These are phyloP conservation scores for Colletotrichum tropicale DNA, from an alignment of 2,329 filamentous ascomycete genomes.

Conservation along the genomic window DNA sequence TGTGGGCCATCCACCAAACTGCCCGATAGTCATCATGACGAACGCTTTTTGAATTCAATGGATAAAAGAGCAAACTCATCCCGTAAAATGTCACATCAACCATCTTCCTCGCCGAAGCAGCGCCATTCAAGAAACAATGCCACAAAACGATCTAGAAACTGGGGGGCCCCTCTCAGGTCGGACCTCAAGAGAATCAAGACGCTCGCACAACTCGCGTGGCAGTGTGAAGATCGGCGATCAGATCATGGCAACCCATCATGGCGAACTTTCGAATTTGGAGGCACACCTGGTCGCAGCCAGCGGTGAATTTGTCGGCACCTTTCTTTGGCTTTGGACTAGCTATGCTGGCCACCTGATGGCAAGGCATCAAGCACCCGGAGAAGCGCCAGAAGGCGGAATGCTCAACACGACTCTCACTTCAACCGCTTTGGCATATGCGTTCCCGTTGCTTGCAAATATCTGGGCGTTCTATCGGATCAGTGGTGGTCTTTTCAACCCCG, in stretches of 20 bases:
- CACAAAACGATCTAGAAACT: background rate
- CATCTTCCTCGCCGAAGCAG: background rate
- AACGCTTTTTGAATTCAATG: background rate
- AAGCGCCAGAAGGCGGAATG: conserved; percentile 38
- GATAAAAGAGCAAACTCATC: background rate
- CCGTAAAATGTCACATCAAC: background rate
- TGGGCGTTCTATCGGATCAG: conserved; percentile 62
- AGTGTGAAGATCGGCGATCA: background rate
- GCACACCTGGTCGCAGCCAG: conserved; percentile 40
- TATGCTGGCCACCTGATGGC: conserved; percentile 43
- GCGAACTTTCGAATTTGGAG: background rate
- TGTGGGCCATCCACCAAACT: background rate
- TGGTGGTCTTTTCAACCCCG: conserved; percentile 54
- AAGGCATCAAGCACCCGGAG: background rate
- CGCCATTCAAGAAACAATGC: background rate
- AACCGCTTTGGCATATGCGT: conserved; percentile 54
- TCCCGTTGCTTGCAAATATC: conserved; percentile 54
- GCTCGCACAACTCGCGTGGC: background rate
- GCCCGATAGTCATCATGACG: background rate
- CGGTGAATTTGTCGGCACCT: conserved; percentile 57
- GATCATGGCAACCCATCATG: background rate
- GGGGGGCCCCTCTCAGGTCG: background rate
- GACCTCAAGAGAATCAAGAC: background rate
- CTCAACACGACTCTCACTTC: conserved; percentile 35
- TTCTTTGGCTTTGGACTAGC: conserved; percentile 53